Percentiles rank a stretch among this genome's conserved stretches.
phyloP scores from a whole-genome alignment of 768 basidiomycete species.

The Lactarius pseudohatsudake region DNA sequence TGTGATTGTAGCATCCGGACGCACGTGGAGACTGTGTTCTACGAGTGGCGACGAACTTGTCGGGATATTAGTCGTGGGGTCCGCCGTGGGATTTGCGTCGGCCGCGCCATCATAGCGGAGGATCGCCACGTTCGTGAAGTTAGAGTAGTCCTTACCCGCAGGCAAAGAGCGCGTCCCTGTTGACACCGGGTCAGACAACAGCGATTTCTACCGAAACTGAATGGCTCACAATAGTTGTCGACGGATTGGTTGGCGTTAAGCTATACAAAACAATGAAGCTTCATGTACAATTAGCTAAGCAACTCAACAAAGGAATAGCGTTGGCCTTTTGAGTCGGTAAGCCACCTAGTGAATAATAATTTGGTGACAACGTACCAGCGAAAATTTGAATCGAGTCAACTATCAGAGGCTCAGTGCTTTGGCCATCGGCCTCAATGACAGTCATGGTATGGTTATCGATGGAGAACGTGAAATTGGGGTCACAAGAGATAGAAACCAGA shows the following conservation, averaged over 20 bases:
- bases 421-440: conserved; percentile 32
- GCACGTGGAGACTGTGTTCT: conserved; percentile 22
- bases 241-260: conserved; percentile 17
- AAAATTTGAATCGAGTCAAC: conserved; percentile 30
- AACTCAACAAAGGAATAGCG: conserved; percentile 30
- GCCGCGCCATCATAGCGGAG: conserved; percentile 30
- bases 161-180: conserved; percentile 24
- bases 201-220: background rate
- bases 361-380: conserved; percentile 10
- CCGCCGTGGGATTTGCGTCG: conserved; percentile 22
- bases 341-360: background rate
- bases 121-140: conserved; percentile 27
- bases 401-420: conserved; percentile 21
- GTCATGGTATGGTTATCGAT: conserved; percentile 27
- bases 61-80: conserved; percentile 13
- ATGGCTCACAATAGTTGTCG: conserved; percentile 18
- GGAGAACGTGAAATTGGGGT: conserved; percentile 30
- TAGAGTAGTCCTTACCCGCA: background rate
- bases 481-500: conserved; percentile 27
- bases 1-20: background rate
- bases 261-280: conserved; percentile 4
- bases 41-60: conserved; percentile 12
- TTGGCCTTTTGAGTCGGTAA: conserved; percentile 19
- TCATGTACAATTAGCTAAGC: background rate
- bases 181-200: background rate